These are phyloP conservation scores for Taphrina sp. DNA, from an alignment of 1,139 yeast genomes.

Conservation along the genomic window DNA sequence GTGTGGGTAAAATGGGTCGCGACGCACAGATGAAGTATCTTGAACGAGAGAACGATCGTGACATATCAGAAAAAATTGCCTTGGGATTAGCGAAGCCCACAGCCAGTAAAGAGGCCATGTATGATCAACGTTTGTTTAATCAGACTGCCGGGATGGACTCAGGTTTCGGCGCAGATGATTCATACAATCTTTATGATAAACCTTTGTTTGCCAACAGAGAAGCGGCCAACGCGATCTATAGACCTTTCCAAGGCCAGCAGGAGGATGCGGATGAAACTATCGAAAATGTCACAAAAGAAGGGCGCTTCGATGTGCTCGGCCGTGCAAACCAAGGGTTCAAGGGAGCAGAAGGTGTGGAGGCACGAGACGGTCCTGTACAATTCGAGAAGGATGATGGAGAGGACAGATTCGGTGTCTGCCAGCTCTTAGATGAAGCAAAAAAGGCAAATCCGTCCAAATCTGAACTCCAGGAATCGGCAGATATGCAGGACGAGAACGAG, in stretches of 20 bases:
- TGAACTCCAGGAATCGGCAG: background rate
- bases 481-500: background rate
- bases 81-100: slow-evolving; percentile 53
- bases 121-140: slow-evolving; percentile 57
- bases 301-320: slow-evolving; percentile 46
- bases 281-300: slow-evolving; percentile 43
- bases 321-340: slow-evolving; percentile 40
- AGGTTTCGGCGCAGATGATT: slow-evolving; percentile 46
- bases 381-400: slow-evolving; percentile 50
- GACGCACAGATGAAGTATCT: slow-evolving; percentile 49
- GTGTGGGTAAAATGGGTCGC: slow-evolving; percentile 50
- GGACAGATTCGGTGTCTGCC: slow-evolving; percentile 35
- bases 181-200: slow-evolving; percentile 56
- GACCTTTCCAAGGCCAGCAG: slow-evolving; percentile 43
- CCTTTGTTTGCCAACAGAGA: slow-evolving; percentile 57
- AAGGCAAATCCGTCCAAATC: slow-evolving; percentile 1
- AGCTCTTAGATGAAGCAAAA: slow-evolving; percentile 29
- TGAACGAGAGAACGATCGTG: slow-evolving; percentile 53
- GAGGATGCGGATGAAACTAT: slow-evolving; percentile 44
- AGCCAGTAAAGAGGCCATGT: slow-evolving; percentile 48
- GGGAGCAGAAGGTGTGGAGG: slow-evolving; percentile 38
- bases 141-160: slow-evolving; percentile 41
- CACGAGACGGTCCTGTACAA: slow-evolving; percentile 52
- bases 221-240: slow-evolving; percentile 53
- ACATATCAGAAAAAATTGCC: slow-evolving; percentile 56